These are phyloP conservation scores for Apostasia ramifera DNA, from an alignment of 106 monocot genomes.

Conservation along the genomic window DNA sequence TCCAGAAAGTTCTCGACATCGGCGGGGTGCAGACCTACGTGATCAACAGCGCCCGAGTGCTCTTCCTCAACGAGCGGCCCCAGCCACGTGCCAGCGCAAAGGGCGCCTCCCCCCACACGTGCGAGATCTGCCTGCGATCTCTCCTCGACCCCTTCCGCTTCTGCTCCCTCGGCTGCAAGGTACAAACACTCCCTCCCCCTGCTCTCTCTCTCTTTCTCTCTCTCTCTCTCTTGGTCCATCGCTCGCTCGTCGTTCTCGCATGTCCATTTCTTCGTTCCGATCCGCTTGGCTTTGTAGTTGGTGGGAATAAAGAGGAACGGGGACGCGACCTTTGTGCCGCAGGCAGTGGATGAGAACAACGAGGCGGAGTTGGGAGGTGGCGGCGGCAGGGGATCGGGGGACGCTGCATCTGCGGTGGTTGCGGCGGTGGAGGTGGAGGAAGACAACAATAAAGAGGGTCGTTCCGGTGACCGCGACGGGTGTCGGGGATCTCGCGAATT, in stretches of 20 bases:
- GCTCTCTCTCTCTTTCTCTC: neutral
- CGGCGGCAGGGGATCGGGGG: conserved; percentile 1
- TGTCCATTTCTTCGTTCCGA: no score
- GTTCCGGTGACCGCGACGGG: neutral
- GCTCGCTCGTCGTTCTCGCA: neutral
- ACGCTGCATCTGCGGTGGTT: no score
- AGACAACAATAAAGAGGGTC: neutral
- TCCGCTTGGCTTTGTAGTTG: conserved; percentile 23
- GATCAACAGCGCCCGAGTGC: conserved; percentile 83
- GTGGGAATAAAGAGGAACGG: conserved; percentile 52
- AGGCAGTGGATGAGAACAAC: conserved; percentile 3
- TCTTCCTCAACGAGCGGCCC: conserved; percentile 85
- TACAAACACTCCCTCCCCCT: neutral
- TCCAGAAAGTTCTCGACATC: conserved; percentile 58
- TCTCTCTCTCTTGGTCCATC: neutral
- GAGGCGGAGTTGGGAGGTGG: neutral
- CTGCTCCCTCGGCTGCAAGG: conserved; percentile 85
- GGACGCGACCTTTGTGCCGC: conserved; percentile 35
- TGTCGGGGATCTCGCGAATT: conserved; percentile 1
- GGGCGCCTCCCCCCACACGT: conserved; percentile 36
- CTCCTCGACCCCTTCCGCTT: conserved; percentile 73
- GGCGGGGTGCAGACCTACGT: conserved; percentile 87
- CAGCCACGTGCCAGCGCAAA: conserved; percentile 42
- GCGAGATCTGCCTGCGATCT: conserved; percentile 76
- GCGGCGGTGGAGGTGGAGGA: conserved; percentile 6